Percentiles rank a stretch among this genome's conserved stretches.
phyloP scores from a whole-genome alignment of 108 stramenopile species.

The Skeletonema tropicum region DNA sequence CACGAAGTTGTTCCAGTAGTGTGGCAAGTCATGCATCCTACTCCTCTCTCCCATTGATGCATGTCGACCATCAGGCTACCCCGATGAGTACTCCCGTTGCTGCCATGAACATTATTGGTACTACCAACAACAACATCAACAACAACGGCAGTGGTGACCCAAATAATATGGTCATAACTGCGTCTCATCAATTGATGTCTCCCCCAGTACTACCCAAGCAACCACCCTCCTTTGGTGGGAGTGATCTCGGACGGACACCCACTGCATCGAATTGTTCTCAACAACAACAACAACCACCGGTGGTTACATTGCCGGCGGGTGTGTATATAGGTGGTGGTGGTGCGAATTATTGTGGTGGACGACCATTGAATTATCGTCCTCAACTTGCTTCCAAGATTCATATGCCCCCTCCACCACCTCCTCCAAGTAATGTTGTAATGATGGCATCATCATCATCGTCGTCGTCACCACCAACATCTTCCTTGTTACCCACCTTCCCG shows the following conservation, averaged over 20 bases:
- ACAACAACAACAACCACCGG: neutral
- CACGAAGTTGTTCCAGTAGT: neutral
- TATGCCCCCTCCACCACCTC: neutral
- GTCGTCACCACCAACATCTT: neutral
- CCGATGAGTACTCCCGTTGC: neutral
- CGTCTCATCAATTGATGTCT: neutral
- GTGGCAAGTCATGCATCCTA: neutral
- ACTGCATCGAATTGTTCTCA: conserved; percentile 39
- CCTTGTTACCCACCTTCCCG: neutral
- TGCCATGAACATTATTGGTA: neutral
- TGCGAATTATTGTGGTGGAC: neutral
- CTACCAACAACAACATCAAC: too few relatives aligned
- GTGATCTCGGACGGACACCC: conserved; percentile 25
- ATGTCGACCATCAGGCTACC: conserved; percentile 1
- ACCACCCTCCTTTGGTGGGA: neutral
- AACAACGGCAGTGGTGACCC: neutral
- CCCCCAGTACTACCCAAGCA: neutral
- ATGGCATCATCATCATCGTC: neutral
- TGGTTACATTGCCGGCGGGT: conserved; percentile 8
- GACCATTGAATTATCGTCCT: conserved; percentile 38
- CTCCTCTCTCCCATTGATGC: neutral
- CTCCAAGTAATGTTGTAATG: neutral
- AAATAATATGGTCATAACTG: neutral
- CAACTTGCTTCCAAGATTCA: conserved; percentile 23
- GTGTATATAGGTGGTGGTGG: conserved; percentile 6